Percentiles rank a stretch among this genome's conserved stretches.
These are phyloP conservation scores for Dioszegia crocea DNA, from an alignment of 768 basidiomycete genomes.

Conservation along the genomic window DNA sequence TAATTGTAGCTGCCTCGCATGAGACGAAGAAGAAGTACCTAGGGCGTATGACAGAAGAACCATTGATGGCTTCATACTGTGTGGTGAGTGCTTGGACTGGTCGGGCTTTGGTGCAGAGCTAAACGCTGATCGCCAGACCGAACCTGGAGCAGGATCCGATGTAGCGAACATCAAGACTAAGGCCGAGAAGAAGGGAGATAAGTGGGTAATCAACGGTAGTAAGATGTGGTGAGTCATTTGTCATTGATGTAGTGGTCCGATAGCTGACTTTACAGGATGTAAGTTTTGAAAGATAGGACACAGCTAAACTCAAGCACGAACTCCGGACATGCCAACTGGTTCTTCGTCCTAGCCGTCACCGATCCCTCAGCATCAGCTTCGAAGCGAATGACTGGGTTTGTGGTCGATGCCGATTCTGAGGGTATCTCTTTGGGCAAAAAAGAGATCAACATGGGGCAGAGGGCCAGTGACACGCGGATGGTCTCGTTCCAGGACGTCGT, in stretches of 20 bases:
- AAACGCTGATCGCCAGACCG: conserved; percentile 25
- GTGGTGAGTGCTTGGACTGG: conserved; percentile 19
- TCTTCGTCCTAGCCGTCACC: conserved; percentile 50
- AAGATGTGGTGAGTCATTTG: conserved; percentile 48
- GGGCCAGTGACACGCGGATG: conserved; percentile 51
- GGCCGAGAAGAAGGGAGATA: conserved; percentile 55
- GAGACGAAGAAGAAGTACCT: conserved; percentile 51
- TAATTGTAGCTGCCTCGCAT: conserved; percentile 49
- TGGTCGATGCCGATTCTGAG: conserved; percentile 46
- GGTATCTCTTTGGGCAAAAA: conserved; percentile 48
- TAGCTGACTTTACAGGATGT: conserved; percentile 21
- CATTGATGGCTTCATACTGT: conserved; percentile 51
- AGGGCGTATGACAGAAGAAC: conserved; percentile 51
- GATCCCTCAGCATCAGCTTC: conserved; percentile 45
- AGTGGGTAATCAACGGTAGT: conserved; percentile 60
- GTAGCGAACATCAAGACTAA: conserved; percentile 51
- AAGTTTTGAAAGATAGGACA: conserved; percentile 5
- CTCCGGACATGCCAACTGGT: conserved; percentile 51
- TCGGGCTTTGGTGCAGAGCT: neutral
- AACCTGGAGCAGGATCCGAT: conserved; percentile 51
- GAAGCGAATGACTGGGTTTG: conserved; percentile 50
- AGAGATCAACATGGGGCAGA: conserved; percentile 51
- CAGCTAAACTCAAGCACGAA: conserved; percentile 43
- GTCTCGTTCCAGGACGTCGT: conserved; percentile 50
- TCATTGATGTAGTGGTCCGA: neutral